Conservation (phyloP, 257 asterid species). For the Solanum sejunctum region DNA sequence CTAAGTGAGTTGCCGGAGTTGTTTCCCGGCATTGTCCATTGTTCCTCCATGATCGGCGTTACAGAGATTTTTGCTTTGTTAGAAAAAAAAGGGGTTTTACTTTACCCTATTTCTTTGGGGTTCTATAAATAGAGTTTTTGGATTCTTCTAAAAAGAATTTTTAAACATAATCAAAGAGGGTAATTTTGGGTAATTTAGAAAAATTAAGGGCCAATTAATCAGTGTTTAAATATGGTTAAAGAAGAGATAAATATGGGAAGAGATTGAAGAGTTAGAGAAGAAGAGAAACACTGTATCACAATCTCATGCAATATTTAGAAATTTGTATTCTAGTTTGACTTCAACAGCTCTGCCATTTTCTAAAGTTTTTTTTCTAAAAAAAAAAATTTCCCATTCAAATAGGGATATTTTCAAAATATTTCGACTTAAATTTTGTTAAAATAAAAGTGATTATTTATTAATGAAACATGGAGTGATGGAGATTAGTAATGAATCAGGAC, state of each 20-base stretch:
- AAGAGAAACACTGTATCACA: slow-evolving; percentile 1
- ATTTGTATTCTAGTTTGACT: background rate
- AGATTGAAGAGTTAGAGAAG: slow-evolving; percentile 8
- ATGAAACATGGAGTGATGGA: background rate
- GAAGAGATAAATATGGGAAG: background rate
- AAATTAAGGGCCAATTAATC: background rate
- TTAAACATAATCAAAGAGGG: background rate
- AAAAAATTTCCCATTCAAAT: too few relatives aligned
- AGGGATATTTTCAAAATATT: background rate
- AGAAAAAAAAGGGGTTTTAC: background rate
- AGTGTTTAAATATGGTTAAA: background rate
- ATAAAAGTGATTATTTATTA: background rate
- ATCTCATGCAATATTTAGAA: slow-evolving; percentile 28
- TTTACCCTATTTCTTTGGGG: background rate
- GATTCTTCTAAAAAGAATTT: background rate
- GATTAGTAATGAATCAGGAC: background rate
- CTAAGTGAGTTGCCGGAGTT: background rate
- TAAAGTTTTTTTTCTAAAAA: background rate
- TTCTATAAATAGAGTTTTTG: background rate
- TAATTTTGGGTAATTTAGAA: slow-evolving; percentile 2
- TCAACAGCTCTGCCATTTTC: background rate
- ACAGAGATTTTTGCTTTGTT: background rate
- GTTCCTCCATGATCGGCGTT: slow-evolving; percentile 18
- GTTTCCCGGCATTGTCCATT: background rate
- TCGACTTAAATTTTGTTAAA: background rate